A percentile compares a stretch with the other conserved stretches of the same genome.
These are phyloP conservation scores for Orbilia brochopaga DNA, from an alignment of 2,329 filamentous ascomycete species.

Conservation along the genomic window DNA sequence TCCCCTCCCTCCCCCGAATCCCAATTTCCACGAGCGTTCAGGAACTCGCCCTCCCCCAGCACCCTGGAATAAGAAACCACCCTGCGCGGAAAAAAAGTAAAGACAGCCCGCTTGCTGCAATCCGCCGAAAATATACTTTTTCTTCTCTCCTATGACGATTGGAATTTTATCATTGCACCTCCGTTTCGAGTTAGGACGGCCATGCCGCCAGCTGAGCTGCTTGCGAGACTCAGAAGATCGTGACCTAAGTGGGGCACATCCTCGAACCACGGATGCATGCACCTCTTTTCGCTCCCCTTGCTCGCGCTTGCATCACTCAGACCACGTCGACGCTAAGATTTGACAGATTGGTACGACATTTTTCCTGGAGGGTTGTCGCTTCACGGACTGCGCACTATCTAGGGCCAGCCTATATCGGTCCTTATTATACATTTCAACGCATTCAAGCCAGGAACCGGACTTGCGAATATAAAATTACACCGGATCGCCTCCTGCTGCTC, in stretches of 20 bases:
- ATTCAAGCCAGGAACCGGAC: slow-evolving; percentile 19
- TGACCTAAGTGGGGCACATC: slow-evolving; percentile 46
- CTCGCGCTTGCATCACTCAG: slow-evolving; percentile 40
- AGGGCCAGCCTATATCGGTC: slow-evolving; percentile 39
- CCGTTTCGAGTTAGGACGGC: slow-evolving; percentile 30
- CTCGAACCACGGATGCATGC: slow-evolving; percentile 36
- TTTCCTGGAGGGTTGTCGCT: slow-evolving; percentile 32
- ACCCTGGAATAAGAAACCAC: slow-evolving; percentile 33
- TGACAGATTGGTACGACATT: slow-evolving; percentile 49
- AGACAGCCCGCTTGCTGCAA: not conserved
- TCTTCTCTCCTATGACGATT: slow-evolving; percentile 26
- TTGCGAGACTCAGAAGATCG: slow-evolving; percentile 47
- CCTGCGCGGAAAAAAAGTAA: not conserved
- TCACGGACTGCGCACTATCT: slow-evolving; percentile 44
- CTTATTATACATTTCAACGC: slow-evolving; percentile 47
- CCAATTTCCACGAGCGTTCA: slow-evolving; percentile 16
- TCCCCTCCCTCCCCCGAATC: slow-evolving; percentile 22
- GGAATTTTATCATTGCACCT: slow-evolving; percentile 46
- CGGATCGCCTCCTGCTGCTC: slow-evolving; percentile 49
- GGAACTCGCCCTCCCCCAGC: slow-evolving; percentile 1
- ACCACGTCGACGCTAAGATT: slow-evolving; percentile 50
- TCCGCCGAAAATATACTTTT: slow-evolving; percentile 5
- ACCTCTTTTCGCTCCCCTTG: slow-evolving; percentile 28
- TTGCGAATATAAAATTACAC: slow-evolving; percentile 51
- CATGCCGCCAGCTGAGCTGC: slow-evolving; percentile 45